These are phyloP conservation scores for Aegilops tauschii DNA, from an alignment of 176 grass and related monocot genomes.

Conservation along the genomic window DNA sequence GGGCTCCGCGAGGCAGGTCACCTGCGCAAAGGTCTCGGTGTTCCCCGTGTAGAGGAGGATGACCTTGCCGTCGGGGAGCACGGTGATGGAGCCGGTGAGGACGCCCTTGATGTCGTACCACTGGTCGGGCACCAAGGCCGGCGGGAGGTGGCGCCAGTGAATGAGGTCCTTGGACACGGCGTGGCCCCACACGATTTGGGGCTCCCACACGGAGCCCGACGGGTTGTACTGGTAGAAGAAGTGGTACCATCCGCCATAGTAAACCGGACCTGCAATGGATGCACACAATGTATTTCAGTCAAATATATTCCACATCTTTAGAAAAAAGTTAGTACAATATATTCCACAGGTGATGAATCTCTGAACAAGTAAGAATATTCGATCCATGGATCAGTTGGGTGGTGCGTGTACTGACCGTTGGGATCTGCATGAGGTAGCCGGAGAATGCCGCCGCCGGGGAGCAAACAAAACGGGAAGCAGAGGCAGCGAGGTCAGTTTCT, in stretches of 20 bases:
- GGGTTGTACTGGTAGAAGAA: slow-evolving; percentile 17
- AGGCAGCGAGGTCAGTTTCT: not conserved
- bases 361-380: not conserved
- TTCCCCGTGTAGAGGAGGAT: not conserved
- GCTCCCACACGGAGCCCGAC: not conserved
- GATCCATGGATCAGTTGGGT: too few relatives aligned
- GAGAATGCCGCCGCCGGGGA: not conserved
- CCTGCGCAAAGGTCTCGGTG: slow-evolving; percentile 21
- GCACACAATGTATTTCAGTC: not conserved
- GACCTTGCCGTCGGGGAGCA: not conserved
- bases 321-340: not conserved
- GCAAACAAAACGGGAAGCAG: not conserved
- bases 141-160: not conserved
- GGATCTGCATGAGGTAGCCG: not conserved
- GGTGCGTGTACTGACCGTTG: not conserved
- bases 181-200: not conserved
- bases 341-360: not conserved
- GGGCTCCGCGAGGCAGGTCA: slow-evolving; percentile 51
- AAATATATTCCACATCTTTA: too few relatives aligned
- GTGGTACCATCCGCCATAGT: slow-evolving; percentile 40
- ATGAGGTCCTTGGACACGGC: not conserved
- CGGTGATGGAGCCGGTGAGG: not conserved
- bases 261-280: slow-evolving; percentile 33
- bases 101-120: slow-evolving; percentile 13
- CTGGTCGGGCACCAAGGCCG: not conserved